These are phyloP conservation scores for Gilbertella persicaria DNA, from an alignment of 371 early-diverging fungal species.

Conservation along the genomic window DNA sequence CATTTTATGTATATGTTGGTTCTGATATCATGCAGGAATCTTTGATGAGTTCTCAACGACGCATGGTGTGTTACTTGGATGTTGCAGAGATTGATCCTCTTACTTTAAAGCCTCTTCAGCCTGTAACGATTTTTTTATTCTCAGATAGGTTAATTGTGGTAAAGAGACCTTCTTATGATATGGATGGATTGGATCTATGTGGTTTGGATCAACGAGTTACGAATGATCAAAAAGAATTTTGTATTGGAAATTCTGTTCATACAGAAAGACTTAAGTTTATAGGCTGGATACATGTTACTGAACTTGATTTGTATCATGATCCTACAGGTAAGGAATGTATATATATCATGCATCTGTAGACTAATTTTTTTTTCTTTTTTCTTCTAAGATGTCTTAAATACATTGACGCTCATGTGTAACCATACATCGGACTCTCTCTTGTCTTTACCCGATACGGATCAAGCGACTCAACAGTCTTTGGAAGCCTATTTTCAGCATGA, in stretches of 20 bases:
- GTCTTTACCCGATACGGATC: constrained; percentile 17
- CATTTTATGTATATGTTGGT: neutral
- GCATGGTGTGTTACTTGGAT: constrained; percentile 33
- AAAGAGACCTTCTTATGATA: constrained; percentile 34
- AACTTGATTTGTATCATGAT: constrained; percentile 22
- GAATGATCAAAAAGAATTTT: constrained; percentile 14
- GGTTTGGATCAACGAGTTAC: constrained; percentile 28
- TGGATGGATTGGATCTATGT: constrained; percentile 23
- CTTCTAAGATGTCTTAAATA: neutral
- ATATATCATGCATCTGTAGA: no score
- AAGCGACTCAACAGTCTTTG: constrained; percentile 20
- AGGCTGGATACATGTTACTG: constrained; percentile 27
- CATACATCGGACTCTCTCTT: neutral
- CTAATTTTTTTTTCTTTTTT: neutral
- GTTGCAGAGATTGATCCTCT: constrained; percentile 34
- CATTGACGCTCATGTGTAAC: constrained; percentile 18
- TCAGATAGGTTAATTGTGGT: constrained; percentile 47
- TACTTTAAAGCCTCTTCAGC: constrained; percentile 30
- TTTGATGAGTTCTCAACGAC: constrained; percentile 31
- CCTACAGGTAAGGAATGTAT: constrained; percentile 15
- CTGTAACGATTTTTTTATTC: constrained; percentile 45
- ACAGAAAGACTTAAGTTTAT: constrained; percentile 25
- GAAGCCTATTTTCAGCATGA: constrained; percentile 26
- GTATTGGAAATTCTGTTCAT: constrained; percentile 7
- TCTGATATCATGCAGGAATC: constrained; percentile 22